A percentile compares a stretch with the other conserved stretches of the same genome.
Conservation (phyloP, 345 rosid genomes). For the Cardamine chenopodiifolia region DNA sequence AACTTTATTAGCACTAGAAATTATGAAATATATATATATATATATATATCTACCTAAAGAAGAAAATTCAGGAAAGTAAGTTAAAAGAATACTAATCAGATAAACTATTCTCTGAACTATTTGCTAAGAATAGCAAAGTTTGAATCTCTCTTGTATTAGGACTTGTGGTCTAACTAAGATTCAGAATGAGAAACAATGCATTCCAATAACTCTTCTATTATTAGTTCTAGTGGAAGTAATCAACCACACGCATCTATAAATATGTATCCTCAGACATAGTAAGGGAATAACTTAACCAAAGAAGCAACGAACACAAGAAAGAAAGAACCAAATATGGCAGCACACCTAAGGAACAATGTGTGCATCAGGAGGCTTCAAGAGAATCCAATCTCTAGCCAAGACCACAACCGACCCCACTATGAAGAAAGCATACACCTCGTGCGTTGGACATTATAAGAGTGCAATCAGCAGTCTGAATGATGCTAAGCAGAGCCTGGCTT, state of each 20-base stretch:
- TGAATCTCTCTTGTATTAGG: not conserved
- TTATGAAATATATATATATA: not conserved
- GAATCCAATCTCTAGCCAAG: conserved; percentile 6
- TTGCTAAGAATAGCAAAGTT: conserved; percentile 31
- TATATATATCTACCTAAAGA: not conserved
- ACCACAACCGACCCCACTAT: conserved; percentile 9
- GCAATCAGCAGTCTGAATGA: conserved; percentile 30
- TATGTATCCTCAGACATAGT: not conserved
- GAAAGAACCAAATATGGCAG: conserved; percentile 28
- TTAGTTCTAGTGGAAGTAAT: conserved; percentile 21
- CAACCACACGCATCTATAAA: conserved; percentile 15
- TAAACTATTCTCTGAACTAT: not conserved
- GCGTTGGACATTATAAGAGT: conserved; percentile 21
- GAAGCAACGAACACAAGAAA: conserved; percentile 3
- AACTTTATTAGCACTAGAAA: not conserved
- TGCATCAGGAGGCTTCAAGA: conserved; percentile 19
- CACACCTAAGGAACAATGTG: conserved; percentile 20
- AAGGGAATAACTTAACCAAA: not conserved
- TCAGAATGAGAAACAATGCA: conserved; percentile 23
- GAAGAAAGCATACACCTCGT: conserved; percentile 32
- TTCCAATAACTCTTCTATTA: conserved; percentile 12
- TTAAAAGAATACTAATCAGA: conserved; percentile 11
- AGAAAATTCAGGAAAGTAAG: not conserved
- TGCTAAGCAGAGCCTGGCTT: conserved; percentile 20
- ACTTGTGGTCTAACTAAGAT: conserved; percentile 37